A percentile compares a stretch with the other conserved stretches of the same genome.
Conservation (phyloP, 1,284 basidiomycete genomes). For the Apiotrichum domesticum region DNA sequence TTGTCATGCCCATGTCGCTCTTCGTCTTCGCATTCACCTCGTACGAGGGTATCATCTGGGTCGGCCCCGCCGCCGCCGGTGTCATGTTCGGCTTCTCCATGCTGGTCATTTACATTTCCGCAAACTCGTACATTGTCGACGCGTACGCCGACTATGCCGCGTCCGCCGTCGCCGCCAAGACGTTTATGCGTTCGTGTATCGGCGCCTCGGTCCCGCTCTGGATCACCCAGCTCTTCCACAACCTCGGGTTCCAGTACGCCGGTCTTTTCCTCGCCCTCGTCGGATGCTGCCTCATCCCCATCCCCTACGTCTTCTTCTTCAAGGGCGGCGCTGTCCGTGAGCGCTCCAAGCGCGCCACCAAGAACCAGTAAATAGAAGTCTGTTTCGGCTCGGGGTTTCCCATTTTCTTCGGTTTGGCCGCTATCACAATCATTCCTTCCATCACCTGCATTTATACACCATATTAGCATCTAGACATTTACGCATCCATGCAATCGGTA, state of each 20-base stretch:
- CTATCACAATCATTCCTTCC: too few species aligned
- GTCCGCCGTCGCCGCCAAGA: slow-evolving; percentile 51
- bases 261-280: slow-evolving; percentile 36
- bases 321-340: slow-evolving; percentile 30
- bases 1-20: slow-evolving; percentile 44
- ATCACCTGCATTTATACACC: too few species aligned
- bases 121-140: slow-evolving; percentile 42
- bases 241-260: slow-evolving; percentile 34
- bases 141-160: slow-evolving; percentile 34
- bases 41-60: slow-evolving; percentile 33
- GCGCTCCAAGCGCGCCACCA: slow-evolving; percentile 22
- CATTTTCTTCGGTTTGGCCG: too few species aligned
- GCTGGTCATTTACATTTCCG: slow-evolving; percentile 42
- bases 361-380: slow-evolving; percentile 2
- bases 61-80: slow-evolving; percentile 32
- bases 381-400: too few species aligned
- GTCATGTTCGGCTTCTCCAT: slow-evolving; percentile 36
- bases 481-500: too few species aligned
- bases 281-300: slow-evolving; percentile 25
- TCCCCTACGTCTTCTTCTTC: slow-evolving; percentile 40
- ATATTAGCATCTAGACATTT: too few species aligned
- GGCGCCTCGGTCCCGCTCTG: slow-evolving; percentile 45
- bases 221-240: slow-evolving; percentile 19
- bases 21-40: slow-evolving; percentile 46
- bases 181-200: slow-evolving; percentile 48